Evolutionary conservation across 805 yeast species (phyloP), one percentile per base, ranked within the genome.

Genomic region (Yamadazyma endophytica): DNA sequence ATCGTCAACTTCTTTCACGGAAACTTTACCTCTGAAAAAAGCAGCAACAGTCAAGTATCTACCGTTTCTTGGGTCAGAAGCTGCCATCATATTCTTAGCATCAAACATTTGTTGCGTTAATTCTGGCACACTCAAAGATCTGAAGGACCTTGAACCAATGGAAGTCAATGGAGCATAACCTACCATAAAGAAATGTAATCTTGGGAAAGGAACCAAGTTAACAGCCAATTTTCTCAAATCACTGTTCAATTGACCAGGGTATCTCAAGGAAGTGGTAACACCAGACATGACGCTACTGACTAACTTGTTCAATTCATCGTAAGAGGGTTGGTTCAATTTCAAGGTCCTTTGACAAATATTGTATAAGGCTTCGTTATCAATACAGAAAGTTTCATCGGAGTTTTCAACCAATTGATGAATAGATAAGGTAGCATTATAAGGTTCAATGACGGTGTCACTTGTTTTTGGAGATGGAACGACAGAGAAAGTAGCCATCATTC

Each of bases 401-500:
- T 79, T 78, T 64, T 88, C 96, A 36, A 88, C 86, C 58, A 88
- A 75, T 65, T 88, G 96, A 57, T 88, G 94, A 44, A 87, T 76
- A 12, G 96, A 86, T 47, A 88, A 71, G 16, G 94, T 84, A 15
- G 96, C 95, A 52, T 88, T 88, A 69, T 88, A 88, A 33, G 96
- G 96, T 68, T 88, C 96, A 39, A 86, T 90, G 47, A 88, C 96
- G 26, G 96, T 87, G 56, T 88, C 96, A 21, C 92, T 81, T 32
- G 82, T 87, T 59, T 83, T 83, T 50, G 94, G 92, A 24, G 94
- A 82, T 29, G 96, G 96, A 43, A 87, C 81, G 36, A 88, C 96
- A 8, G 96, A 87, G 55, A 86, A 88, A 19, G 96, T 86, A 15
- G 95, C 94, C 82, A 86, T 79, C 95, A 88, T 88, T 69, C 96